These are phyloP conservation scores for Xylariaceae sp. DNA, from an alignment of 2,329 filamentous ascomycete genomes.

Conservation along the genomic window DNA sequence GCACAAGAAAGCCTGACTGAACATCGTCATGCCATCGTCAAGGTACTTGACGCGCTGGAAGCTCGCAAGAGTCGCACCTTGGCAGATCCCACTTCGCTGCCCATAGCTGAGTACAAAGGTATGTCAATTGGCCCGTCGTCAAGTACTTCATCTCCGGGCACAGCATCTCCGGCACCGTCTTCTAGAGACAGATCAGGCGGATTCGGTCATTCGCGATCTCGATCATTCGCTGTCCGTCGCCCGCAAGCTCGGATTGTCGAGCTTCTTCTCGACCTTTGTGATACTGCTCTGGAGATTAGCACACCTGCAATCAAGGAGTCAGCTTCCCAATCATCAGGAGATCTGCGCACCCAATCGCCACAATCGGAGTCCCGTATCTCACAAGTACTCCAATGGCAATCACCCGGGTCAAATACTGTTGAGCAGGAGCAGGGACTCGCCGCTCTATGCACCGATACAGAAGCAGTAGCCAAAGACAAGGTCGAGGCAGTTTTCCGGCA, in stretches of 20 bases:
- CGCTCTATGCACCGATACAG: conserved; percentile 84
- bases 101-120: conserved; percentile 81
- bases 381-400: conserved; percentile 95
- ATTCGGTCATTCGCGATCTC: conserved; percentile 74
- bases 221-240: conserved; percentile 87
- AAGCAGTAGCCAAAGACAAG: conserved; percentile 78
- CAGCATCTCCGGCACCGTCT: conserved; percentile 67
- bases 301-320: conserved; percentile 89
- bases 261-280: conserved; percentile 88
- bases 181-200: conserved; percentile 73
- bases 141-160: conserved; percentile 68
- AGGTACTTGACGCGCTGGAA: conserved; percentile 88
- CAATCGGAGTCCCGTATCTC: conserved; percentile 93
- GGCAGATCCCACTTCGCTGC: conserved; percentile 49
- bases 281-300: conserved; percentile 92
- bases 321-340: conserved; percentile 63
- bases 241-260: conserved; percentile 93
- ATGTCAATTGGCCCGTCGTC: conserved; percentile 75
- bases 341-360: conserved; percentile 89
- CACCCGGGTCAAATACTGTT: conserved; percentile 82
- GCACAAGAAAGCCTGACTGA: conserved; percentile 89
- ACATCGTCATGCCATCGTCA: conserved; percentile 92
- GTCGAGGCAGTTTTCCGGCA: conserved; percentile 92
- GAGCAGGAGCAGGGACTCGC: conserved; percentile 92
- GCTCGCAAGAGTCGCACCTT: conserved; percentile 66